Evolutionary conservation across 2,329 filamentous ascomycete species (phyloP).

Genomic region (Sclerotinia subarctica): DNA sequence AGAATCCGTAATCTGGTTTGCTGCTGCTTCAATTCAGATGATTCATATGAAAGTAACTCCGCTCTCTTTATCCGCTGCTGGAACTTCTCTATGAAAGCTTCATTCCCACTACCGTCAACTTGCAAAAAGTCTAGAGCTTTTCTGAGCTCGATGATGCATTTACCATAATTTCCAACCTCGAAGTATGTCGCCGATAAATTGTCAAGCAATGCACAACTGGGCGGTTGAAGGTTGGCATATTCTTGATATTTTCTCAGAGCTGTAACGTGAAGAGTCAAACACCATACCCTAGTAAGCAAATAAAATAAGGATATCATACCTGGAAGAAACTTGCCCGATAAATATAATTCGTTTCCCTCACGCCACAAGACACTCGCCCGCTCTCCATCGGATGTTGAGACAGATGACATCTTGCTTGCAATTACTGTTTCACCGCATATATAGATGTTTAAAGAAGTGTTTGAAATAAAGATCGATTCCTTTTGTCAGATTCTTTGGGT

Average conservation of each 20-base stretch:
- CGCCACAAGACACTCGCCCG: neutral
- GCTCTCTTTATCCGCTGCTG: constrained; percentile 19
- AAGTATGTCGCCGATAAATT: constrained; percentile 23
- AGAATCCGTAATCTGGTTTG: neutral
- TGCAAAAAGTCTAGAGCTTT: constrained; percentile 17
- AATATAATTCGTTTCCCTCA: neutral
- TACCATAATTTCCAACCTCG: constrained; percentile 17
- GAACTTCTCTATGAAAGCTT: neutral
- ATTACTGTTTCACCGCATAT: neutral
- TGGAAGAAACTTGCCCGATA: neutral
- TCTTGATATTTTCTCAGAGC: constrained; percentile 6
- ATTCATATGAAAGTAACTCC: neutral
- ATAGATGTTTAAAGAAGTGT: neutral
- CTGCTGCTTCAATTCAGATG: neutral
- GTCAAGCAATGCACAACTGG: constrained; percentile 37
- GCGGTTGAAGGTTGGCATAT: neutral
- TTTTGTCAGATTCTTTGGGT: neutral
- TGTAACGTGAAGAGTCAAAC: neutral
- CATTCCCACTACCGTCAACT: neutral
- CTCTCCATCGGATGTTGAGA: neutral
- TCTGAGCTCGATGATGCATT: constrained; percentile 9
- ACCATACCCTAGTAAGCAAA: neutral
- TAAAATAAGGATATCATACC: neutral
- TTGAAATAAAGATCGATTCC: neutral
- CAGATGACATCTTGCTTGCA: neutral